These are phyloP conservation scores for Exserohilum rostratum DNA, from an alignment of 2,329 filamentous ascomycete species.

Conservation along the genomic window DNA sequence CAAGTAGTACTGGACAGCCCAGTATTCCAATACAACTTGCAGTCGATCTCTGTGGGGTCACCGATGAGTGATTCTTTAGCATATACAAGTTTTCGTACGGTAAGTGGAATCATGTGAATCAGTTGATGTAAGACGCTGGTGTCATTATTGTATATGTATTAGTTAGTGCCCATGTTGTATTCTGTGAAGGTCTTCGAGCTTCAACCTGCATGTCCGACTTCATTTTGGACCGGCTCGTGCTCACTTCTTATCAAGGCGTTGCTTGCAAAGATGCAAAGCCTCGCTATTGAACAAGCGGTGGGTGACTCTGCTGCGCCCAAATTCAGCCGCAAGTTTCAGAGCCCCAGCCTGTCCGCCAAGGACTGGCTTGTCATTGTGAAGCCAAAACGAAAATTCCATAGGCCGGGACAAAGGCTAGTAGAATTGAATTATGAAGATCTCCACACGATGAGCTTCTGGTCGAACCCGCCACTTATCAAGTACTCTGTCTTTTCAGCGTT, in stretches of 20 bases:
- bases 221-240: background rate
- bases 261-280: background rate
- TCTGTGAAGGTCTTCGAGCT: background rate
- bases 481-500: conserved; percentile 53
- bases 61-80: background rate
- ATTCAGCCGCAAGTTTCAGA: background rate
- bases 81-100: background rate
- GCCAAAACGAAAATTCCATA: background rate
- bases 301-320: background rate
- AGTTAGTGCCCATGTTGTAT: background rate
- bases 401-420: background rate
- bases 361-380: background rate
- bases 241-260: background rate
- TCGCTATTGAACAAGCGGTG: background rate
- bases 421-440: conserved; percentile 6
- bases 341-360: background rate
- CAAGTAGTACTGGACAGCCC: conserved; percentile 1
- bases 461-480: conserved; percentile 68
- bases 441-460: conserved; percentile 67
- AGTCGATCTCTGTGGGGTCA: background rate
- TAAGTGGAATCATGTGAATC: background rate
- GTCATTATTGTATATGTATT: background rate
- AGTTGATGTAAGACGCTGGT: background rate
- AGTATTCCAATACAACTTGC: background rate
- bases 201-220: background rate